Percentiles rank a stretch among this genome's conserved stretches.
Conservation (phyloP, 2,329 filamentous ascomycete species). For the Calonectria hawksworthii region DNA sequence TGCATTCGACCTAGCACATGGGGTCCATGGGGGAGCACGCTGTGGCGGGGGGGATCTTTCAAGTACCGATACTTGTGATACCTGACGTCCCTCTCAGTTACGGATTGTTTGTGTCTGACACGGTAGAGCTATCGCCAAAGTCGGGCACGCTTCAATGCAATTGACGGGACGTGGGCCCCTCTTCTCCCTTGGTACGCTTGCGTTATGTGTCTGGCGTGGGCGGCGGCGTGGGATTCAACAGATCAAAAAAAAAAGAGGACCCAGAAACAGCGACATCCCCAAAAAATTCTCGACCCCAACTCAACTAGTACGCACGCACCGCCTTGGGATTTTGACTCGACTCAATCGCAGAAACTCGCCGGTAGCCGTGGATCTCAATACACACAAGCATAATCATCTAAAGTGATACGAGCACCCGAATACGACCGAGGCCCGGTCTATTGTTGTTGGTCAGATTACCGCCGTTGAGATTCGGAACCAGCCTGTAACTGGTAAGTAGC, state of each 20-base stretch:
- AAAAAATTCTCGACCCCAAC: constrained; percentile 48
- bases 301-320: constrained; percentile 32
- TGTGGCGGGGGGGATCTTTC: constrained; percentile 33
- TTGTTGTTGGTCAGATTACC: background rate
- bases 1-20: background rate
- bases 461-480: background rate
- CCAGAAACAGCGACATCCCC: constrained; percentile 44
- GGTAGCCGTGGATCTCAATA: background rate
- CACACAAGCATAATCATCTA: background rate
- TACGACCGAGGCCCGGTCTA: background rate
- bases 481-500: constrained; percentile 5
- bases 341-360: constrained; percentile 1
- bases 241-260: constrained; percentile 46
- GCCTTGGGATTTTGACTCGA: constrained; percentile 5
- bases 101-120: background rate
- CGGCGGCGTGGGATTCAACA: constrained; percentile 44
- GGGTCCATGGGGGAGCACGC: constrained; percentile 28
- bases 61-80: constrained; percentile 34
- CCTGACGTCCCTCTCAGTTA: background rate
- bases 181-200: constrained; percentile 20
- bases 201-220: constrained; percentile 13
- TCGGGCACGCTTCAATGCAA: constrained; percentile 27
- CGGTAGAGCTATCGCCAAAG: background rate
- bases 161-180: constrained; percentile 28
- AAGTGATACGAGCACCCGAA: background rate